Base-by-base conservation (phyloP, 2,329 filamentous ascomycete genomes). In the Calycina marina region DNA sequence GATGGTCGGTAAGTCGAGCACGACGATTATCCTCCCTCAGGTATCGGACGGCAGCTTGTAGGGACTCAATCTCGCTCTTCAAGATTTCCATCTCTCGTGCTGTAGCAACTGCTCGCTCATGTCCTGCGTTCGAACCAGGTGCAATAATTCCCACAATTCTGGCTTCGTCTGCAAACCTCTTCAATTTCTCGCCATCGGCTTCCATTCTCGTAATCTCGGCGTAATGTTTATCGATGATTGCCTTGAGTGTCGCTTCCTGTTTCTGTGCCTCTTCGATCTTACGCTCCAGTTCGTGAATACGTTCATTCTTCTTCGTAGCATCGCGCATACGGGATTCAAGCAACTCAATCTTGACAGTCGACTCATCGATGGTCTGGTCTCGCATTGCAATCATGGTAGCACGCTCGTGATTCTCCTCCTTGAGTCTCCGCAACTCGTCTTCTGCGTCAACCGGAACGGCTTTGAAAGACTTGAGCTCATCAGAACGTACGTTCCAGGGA, bases 341-440 rank as follows among this genome's bases (percentile, higher is more conserved):
- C 25, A 90, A 82, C 56, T 94, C 88, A 44, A 94, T 93, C 55
- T 90, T 86, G 44, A 94, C 78, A n/a, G 77, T 71, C 14, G 82
- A 69, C 37, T 92, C 88, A 54, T 92, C 85, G 32, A 93, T 71
- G 20, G 77, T 76, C 52, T 86, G 81, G 43, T 93, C 83, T 40
- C 77, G 75, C 41, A 77, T 68, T 1, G 77, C 73, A 36, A 84
- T 67, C 3, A 70, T 65, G 34, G 77, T 74, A 3, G 81, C 77
- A 13, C 79, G 75, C 48, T 88, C 82, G 42, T 77, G 73, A 43
- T 90, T 70, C 43, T 88, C 78, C 32, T 86, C 81, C 46, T 77
- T 83, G 36, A 93, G 63, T 13, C 77, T 73, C 5, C 78, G 72
- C 33, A 94, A 68, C 53, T 93, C 82, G 48, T 88, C 81, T 50